Percentiles rank a stretch among this genome's conserved stretches.
Evolutionary conservation across 108 stramenopile genomes (phyloP).

Genomic region (Discostella stelligeroides): DNA sequence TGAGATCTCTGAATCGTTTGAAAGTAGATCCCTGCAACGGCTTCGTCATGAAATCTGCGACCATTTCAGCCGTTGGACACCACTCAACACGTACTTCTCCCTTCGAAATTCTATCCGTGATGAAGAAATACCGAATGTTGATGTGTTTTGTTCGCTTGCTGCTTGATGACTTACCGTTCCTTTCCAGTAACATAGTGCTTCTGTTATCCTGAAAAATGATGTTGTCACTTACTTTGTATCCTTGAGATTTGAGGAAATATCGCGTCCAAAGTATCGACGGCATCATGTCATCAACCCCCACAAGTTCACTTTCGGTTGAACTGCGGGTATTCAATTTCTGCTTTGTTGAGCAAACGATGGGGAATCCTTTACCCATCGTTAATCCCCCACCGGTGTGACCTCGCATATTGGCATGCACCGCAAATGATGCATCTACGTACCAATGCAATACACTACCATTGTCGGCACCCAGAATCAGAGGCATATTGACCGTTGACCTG

Average conservation of each 20-base stretch:
- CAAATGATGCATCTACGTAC: slow-evolving; percentile 60
- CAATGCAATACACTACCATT: slow-evolving; percentile 26
- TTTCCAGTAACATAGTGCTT: slow-evolving; percentile 59
- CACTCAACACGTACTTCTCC: background rate
- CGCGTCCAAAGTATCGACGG: slow-evolving; percentile 49
- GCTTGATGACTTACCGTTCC: slow-evolving; percentile 45
- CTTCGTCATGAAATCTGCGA: slow-evolving; percentile 52
- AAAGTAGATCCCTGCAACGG: slow-evolving; percentile 40
- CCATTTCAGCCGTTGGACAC: slow-evolving; percentile 23
- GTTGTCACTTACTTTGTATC: slow-evolving; percentile 29
- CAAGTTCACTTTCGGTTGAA: slow-evolving; percentile 57
- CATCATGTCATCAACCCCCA: slow-evolving; percentile 50
- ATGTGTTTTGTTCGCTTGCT: slow-evolving; percentile 47
- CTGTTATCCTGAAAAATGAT: slow-evolving; percentile 57
- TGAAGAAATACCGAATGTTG: too few relatives aligned
- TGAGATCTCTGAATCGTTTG: slow-evolving; percentile 25
- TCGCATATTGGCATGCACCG: slow-evolving; percentile 42
- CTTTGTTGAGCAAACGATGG: slow-evolving; percentile 12
- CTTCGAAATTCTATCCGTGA: too few relatives aligned
- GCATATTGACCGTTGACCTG: slow-evolving; percentile 23
- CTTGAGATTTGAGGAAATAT: slow-evolving; percentile 55
- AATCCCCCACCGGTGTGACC: slow-evolving; percentile 58
- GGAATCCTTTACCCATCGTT: slow-evolving; percentile 48
- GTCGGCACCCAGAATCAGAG: slow-evolving; percentile 15
- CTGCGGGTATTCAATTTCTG: slow-evolving; percentile 55